Percentiles rank a stretch among this genome's conserved stretches.
phyloP scores from a whole-genome alignment of 257 asterid species.

The Solanum appendiculatum region DNA sequence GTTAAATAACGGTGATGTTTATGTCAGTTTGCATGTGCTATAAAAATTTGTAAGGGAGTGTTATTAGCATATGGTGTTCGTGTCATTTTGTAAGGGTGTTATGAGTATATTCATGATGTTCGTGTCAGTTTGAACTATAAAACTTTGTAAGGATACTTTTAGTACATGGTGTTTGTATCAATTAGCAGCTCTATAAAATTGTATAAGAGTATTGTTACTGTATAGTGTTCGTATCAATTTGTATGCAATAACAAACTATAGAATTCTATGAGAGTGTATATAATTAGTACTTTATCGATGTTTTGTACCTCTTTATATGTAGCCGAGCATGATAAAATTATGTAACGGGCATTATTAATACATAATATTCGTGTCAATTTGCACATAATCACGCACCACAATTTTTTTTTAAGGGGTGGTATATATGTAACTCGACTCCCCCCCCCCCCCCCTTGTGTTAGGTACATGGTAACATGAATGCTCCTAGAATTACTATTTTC shows the following conservation, averaged over 20 bases:
- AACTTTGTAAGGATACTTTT: not conserved
- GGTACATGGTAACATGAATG: too few species aligned
- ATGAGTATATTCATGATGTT: not conserved
- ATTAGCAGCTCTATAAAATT: not conserved
- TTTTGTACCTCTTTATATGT: too few species aligned
- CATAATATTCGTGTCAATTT: too few species aligned
- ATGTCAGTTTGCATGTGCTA: not conserved
- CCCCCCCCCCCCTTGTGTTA: accelerated
- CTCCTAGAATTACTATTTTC: too few species aligned
- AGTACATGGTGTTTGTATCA: not conserved
- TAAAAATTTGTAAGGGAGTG: not conserved
- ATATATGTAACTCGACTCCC: too few species aligned
- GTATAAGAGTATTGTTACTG: not conserved
- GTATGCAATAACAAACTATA: too few species aligned
- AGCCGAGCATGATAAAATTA: too few species aligned
- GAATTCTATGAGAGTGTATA: too few species aligned
- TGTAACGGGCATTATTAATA: too few species aligned
- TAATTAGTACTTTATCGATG: too few species aligned
- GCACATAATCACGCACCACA: not conserved
- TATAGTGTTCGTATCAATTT: not conserved
- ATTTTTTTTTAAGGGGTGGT: not conserved
- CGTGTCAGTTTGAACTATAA: not conserved
- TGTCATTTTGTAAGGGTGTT: not conserved
- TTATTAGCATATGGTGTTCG: not conserved
- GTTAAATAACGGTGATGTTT: not conserved